Evolutionary conservation across 1,284 basidiomycete genomes (phyloP).

Genomic region (Pyrrhoderma noxium): DNA sequence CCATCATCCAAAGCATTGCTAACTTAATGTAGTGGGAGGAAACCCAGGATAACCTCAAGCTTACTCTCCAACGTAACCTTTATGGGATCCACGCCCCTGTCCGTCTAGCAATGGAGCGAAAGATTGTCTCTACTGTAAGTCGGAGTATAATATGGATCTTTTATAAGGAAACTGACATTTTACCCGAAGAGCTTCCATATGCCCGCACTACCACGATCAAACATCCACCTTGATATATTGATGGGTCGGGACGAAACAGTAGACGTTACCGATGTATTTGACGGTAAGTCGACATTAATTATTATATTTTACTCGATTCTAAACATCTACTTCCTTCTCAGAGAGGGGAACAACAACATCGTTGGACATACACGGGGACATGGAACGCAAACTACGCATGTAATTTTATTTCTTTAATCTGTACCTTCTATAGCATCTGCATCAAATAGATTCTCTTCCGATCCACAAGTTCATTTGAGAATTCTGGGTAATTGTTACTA

Average conservation of each 20-base stretch:
- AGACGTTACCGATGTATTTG: conserved; percentile 68
- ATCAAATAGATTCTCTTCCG: too few relatives aligned
- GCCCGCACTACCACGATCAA: conserved; percentile 57
- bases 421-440: not conserved
- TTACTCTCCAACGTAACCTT: conserved; percentile 79
- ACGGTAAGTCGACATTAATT: conserved; percentile 38
- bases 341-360: conserved; percentile 6
- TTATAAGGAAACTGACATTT: not conserved
- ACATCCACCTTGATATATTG: conserved; percentile 84
- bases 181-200: conserved; percentile 51
- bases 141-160: not conserved
- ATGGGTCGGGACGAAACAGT: conserved; percentile 85
- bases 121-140: conserved; percentile 72
- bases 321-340: not conserved
- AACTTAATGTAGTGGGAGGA: conserved; percentile 73
- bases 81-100: conserved; percentile 88
- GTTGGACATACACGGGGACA: conserved; percentile 17
- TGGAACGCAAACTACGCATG: conserved; percentile 18
- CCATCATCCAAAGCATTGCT: not conserved
- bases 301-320: not conserved
- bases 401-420: not conserved
- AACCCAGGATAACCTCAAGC: conserved; percentile 83
- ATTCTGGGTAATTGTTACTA: too few relatives aligned
- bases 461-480: too few relatives aligned
- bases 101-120: conserved; percentile 89